A percentile compares a stretch with the other conserved stretches of the same genome.
phyloP scores from a whole-genome alignment of 2,329 filamentous ascomycete species.

The Beauveria scarabaeidicola region DNA sequence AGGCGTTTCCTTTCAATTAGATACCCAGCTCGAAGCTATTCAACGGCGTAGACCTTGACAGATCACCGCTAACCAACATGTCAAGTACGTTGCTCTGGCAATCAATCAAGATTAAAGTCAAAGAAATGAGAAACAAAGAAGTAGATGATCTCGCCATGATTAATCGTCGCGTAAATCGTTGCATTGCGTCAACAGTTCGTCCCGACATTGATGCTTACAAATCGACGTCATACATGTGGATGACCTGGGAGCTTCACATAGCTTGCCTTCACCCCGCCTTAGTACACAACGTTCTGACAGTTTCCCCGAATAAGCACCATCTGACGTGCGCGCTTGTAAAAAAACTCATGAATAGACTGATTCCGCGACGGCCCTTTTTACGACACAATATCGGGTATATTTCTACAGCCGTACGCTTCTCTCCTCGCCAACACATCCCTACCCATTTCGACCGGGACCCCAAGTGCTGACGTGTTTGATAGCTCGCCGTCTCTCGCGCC shows the following conservation, averaged over 20 bases:
- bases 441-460: background rate
- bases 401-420: conserved; percentile 10
- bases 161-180: background rate
- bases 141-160: background rate
- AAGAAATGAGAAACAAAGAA: background rate
- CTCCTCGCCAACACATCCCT: background rate
- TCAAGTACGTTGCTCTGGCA: background rate
- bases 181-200: background rate
- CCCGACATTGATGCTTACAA: conserved; percentile 2
- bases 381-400: conserved; percentile 22
- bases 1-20: background rate
- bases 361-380: conserved; percentile 26
- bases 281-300: background rate
- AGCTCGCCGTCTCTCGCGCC: conserved; percentile 19
- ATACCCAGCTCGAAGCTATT: conserved; percentile 1
- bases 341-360: conserved; percentile 34
- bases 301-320: background rate
- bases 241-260: background rate
- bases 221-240: conserved; percentile 11
- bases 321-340: background rate
- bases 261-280: background rate
- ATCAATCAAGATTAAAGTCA: background rate
- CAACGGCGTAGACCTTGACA: too few species aligned
- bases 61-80: too few species aligned
- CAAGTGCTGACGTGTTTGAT: conserved; percentile 4